Base-by-base conservation (phyloP, 352 stramenopile species). In the Plasmopara viticola region DNA sequence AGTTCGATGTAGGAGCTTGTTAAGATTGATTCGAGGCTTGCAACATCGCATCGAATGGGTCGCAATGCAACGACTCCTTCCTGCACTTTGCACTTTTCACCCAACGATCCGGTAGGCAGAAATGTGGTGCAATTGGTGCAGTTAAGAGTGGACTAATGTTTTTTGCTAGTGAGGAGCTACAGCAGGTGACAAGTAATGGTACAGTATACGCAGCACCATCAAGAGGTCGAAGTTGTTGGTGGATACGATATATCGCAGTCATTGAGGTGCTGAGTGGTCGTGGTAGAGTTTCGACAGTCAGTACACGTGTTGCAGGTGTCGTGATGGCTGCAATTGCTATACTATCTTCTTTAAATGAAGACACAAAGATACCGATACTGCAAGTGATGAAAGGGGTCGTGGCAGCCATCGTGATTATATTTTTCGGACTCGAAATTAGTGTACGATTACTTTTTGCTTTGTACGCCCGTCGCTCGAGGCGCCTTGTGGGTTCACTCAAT, bases 21-120 rank as follows among this genome's bases (percentile, higher is more conserved):
- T 39, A 5, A 20, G 37, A 40, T 37, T 53, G 17, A 5, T 53
- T 10, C 31, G 51, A 28, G n/a, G 1, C 9, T 6, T 64, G 10
- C 35, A 9, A 34, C 41, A 37, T 30, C 34, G 49, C 3, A 9
- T 64, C 6, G 30, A 59, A n/a, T 5, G 58, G 30, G 6, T 51
- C 18, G 25, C 50, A 7, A 3, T 56, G 8, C 47, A 29, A 14
- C 40, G 20, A 0, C 9, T 60, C 10, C 35, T 68, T 15, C 33
- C 56, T 7, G 20, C 47, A 34, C 50, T 64, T 17, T 46, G 43
- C 48, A 17, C n/a, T 4, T 59, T 64, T 9, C 54, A 63, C 34
- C 46, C 58, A 33, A 67, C 63, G n/a, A 56, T 71, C 45, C 41
- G 53, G 63, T 71, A 48, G 50, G 57, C 34, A 30, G 30, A 44